Base-by-base conservation (phyloP, 106 monocot genomes). In the Apostasia shenzhenica region DNA sequence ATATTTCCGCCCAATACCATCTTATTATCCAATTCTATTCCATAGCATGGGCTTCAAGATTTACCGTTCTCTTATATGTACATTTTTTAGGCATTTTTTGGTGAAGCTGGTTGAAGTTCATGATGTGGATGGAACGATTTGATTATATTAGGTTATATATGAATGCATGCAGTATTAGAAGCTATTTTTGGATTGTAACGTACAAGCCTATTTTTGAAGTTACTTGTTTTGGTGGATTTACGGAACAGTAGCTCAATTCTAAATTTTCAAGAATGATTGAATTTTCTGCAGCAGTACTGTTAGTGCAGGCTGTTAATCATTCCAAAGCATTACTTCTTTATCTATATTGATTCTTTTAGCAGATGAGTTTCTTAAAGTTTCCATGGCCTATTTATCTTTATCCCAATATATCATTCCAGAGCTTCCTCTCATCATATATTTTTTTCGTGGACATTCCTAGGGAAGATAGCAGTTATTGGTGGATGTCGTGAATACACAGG, bases 401-500 rank as follows among this genome's bases (percentile, higher is more conserved):
- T 61, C 10, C 7, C 13, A 51, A 58, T 8, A 12, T 45, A 45
- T 54, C 43, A 38, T 48, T 52, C 42, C 41, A 37, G 50, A 56
- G 37, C 0, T 26, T 55, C 0, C 38, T 55, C 13, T 61, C 5
- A 60, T 50, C 6, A 49, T 67, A 38, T 0, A 48, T 26, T 39
- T 66, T 1, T 51, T 45, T 55, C 4, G 68, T 68, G 42, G 6
- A 59, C 56, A 53, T 60, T 49, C 72, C 59, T 80, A 97, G 95
- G 95, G 51, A 97, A 89, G 70, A 80, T 97, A 59, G 95, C 95
- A 41, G 86, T 97, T 59, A 92, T 97, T 77, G 95, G 95, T 84
- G 95, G 95, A 48, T 97, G 95, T 52, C 92, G 95, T 67, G 95
- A 97, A 68, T 97, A 97, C 67, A 97, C 95, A 3, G 95, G 95